These are phyloP conservation scores for Stereocaulon alpinum DNA, from an alignment of 495 filamentous ascomycete species.

Conservation along the genomic window DNA sequence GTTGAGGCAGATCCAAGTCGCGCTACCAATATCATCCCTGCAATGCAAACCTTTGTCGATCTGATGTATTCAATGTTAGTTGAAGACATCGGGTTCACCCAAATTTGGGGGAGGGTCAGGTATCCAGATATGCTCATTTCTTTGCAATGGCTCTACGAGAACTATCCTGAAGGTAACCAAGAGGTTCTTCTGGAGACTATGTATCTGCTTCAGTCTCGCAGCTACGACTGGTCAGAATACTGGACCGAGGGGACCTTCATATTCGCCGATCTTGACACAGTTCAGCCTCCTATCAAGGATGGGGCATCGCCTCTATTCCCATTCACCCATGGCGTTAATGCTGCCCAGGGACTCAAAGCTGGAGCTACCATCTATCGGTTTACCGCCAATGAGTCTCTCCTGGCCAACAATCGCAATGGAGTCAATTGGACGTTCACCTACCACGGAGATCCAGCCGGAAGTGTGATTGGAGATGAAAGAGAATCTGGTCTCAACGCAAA, in stretches of 20 bases:
- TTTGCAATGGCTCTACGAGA: constrained; percentile 44
- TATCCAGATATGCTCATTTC: constrained; percentile 43
- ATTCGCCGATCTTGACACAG: constrained; percentile 32
- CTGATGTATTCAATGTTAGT: constrained; percentile 40
- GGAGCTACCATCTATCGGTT: constrained; percentile 29
- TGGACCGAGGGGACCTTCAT: constrained; percentile 32
- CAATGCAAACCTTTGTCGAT: constrained; percentile 29
- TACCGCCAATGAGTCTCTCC: constrained; percentile 27
- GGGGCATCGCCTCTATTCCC: constrained; percentile 25
- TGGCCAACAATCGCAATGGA: constrained; percentile 31
- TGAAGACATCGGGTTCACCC: constrained; percentile 38
- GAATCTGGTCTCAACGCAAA: constrained; percentile 26
- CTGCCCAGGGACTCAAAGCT: constrained; percentile 41
- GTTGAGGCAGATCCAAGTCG: constrained; percentile 28
- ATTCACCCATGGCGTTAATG: constrained; percentile 40
- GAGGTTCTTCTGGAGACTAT: constrained; percentile 37
- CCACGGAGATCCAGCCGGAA: constrained; percentile 34
- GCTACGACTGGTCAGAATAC: constrained; percentile 36
- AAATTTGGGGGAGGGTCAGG: constrained; percentile 38
- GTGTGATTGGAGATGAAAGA: constrained; percentile 33
- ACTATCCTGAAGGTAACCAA: constrained; percentile 29
- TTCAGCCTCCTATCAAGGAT: constrained; percentile 22
- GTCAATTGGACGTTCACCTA: constrained; percentile 41
- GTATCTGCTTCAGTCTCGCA: constrained; percentile 31
- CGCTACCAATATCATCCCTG: constrained; percentile 24